Evolutionary conservation across 75 land plant species (phyloP), one percentile per base, ranked within the genome.

Genomic region (Pinus albicaulis): DNA sequence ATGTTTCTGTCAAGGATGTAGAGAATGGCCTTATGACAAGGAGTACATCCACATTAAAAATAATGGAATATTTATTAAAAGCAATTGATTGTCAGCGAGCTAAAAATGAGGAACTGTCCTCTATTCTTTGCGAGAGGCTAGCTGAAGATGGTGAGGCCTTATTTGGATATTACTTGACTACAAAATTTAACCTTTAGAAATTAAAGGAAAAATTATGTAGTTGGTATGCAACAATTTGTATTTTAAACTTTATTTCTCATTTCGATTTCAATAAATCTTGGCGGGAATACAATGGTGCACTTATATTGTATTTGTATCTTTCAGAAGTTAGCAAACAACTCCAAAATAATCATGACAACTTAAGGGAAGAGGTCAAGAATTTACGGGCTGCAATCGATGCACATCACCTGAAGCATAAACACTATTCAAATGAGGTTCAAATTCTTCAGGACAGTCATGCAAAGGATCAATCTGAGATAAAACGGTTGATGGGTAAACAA

Each of bases 351-450:
- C 66, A 81, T 63, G 81, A 71, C 72, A 87, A 93, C 19, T 44
- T 88, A 69, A 55, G 77, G 71, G 58, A 69, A 57, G 90, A 93
- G 56, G 82, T 91, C 59, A 69, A 75, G 10, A 91, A 65, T 31
- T 57, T 89, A 74, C 79, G 92, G 44, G 58, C 77, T 36, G 82
- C 71, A 26, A 59, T 91, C 57, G 76, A 79, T 78, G 83, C 88
- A 65, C 83, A 91, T 76, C 92, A 88, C 76, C 81, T 93, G 84
- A 95, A 86, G 91, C 94, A 95, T 72, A 89, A 80, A 62, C 79
- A 85, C 64, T 70, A 91, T 55, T 57, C 82, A 55, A 55, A 79
- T 79, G 87, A 91, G 56, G 36, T 91, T 38, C 90, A 80, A 57
- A 81, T 72, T 22, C 80, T 71, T 66, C 77, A 78, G 55, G 97